Conservation (phyloP, 2,329 filamentous ascomycete genomes). For the Fusarium beomiforme region DNA sequence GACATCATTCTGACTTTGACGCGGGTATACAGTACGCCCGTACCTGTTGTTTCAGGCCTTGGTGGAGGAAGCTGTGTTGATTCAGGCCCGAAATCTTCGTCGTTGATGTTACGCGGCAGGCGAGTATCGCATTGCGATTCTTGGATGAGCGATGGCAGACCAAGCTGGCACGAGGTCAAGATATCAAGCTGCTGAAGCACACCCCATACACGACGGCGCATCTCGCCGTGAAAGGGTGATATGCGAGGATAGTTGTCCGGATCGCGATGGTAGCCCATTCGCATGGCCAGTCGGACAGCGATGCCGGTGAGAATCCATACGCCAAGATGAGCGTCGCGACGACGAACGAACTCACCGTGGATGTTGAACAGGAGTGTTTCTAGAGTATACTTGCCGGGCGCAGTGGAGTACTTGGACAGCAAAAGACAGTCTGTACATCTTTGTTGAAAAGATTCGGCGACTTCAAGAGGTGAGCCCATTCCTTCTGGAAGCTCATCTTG, state of each 20-base stretch:
- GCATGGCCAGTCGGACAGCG: constrained; percentile 25
- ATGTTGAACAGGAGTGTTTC: constrained; percentile 31
- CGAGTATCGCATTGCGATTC: constrained; percentile 22
- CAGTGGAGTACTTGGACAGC: constrained; percentile 25
- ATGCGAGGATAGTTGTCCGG: constrained; percentile 14
- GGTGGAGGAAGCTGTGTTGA: constrained; percentile 15
- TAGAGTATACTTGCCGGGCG: constrained; percentile 11
- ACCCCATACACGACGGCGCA: constrained; percentile 31
- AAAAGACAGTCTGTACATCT: constrained; percentile 33
- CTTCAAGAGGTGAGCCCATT: constrained; percentile 12
- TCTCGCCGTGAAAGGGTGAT: constrained; percentile 27
- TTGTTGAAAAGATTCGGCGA: constrained; percentile 15
- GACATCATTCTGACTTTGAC: constrained; percentile 21
- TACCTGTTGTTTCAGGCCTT: constrained; percentile 10
- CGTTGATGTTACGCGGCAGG: constrained; percentile 14
- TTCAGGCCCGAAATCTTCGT: constrained; percentile 26
- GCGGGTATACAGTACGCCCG: constrained; percentile 15
- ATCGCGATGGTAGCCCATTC: constrained; percentile 38
- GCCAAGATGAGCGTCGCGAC: constrained; percentile 23
- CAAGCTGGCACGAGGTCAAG: constrained; percentile 24
- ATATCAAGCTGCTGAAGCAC: constrained; percentile 24
- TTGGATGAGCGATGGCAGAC: constrained; percentile 25
- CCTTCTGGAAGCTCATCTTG: constrained; percentile 17
- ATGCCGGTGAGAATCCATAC: constrained; percentile 27
- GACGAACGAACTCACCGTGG: constrained; percentile 21